phyloP scores from a whole-genome alignment of 2,329 filamentous ascomycete genomes.

The Colletotrichum lindemuthianum region DNA sequence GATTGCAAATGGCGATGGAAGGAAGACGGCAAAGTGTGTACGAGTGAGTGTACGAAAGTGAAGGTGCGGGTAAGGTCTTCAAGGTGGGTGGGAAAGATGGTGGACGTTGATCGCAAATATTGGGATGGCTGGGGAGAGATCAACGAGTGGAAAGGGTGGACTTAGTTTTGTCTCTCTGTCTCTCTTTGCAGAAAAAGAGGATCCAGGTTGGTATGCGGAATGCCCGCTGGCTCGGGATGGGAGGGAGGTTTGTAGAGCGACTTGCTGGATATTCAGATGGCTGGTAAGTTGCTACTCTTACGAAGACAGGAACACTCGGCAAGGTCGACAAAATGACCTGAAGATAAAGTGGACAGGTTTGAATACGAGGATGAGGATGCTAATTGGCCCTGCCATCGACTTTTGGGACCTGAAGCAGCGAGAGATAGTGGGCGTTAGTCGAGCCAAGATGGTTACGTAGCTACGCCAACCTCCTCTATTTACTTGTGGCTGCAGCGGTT shows the following conservation, averaged over 20 bases:
- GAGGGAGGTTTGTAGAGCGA: constrained; percentile 28
- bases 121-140: constrained; percentile 33
- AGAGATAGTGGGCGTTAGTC: constrained; percentile 2
- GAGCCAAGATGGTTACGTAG: constrained; percentile 33
- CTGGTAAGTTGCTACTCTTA: constrained; percentile 31
- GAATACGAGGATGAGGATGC: constrained; percentile 8
- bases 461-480: constrained; percentile 38
- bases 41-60: constrained; percentile 18
- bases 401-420: constrained; percentile 19
- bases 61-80: constrained; percentile 20
- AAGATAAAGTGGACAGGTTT: constrained; percentile 12
- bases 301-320: constrained; percentile 16
- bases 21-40: constrained; percentile 16
- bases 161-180: constrained; percentile 38
- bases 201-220: constrained; percentile 21
- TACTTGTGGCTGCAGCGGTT: constrained; percentile 29
- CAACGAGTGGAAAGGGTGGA: constrained; percentile 23
- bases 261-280: constrained; percentile 38
- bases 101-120: constrained; percentile 30
- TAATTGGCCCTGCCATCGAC: constrained; percentile 37
- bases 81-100: constrained; percentile 17
- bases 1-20: constrained; percentile 19
- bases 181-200: background rate
- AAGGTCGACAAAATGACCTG: constrained; percentile 30
- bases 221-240: constrained; percentile 21